phyloP scores from a whole-genome alignment of 208 protist genomes.

The Trichomonas tenax region DNA sequence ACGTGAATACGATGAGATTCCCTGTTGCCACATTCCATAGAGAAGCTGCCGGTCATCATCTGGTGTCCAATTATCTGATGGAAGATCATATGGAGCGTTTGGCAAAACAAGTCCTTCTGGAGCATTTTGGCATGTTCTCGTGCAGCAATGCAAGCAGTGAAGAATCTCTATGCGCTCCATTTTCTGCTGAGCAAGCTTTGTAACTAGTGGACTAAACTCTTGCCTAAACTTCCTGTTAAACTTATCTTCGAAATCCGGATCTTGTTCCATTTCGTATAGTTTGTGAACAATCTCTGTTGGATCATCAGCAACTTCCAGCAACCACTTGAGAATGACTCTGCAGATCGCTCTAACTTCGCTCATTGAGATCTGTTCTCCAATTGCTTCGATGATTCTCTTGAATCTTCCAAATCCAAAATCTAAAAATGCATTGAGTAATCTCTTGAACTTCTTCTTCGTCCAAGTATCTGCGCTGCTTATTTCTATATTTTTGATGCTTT shows the following conservation, averaged over 20 bases:
- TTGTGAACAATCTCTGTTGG: neutral
- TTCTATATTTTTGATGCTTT: neutral
- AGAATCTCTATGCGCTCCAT: neutral
- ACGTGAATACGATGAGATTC: neutral
- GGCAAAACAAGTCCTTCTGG: neutral
- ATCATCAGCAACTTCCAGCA: neutral
- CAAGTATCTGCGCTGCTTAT: neutral
- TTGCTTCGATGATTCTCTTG: neutral
- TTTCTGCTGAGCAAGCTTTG: neutral
- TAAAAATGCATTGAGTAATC: neutral
- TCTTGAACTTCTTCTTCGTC: neutral
- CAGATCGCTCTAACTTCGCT: neutral
- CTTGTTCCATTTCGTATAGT: neutral
- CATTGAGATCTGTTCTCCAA: neutral
- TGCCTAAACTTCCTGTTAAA: neutral
- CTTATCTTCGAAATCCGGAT: neutral
- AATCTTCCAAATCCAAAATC: neutral
- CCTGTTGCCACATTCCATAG: neutral
- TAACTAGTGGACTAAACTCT: neutral
- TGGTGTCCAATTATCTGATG: neutral
- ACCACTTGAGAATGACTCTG: neutral
- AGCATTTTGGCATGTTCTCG: neutral
- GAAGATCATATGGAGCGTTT: no score
- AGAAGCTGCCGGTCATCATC: neutral
- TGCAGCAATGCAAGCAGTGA: neutral